Evolutionary conservation across 208 protist genomes (phyloP), one percentile per base, ranked within the genome.

Genomic region (Leishmania guyanensis): DNA sequence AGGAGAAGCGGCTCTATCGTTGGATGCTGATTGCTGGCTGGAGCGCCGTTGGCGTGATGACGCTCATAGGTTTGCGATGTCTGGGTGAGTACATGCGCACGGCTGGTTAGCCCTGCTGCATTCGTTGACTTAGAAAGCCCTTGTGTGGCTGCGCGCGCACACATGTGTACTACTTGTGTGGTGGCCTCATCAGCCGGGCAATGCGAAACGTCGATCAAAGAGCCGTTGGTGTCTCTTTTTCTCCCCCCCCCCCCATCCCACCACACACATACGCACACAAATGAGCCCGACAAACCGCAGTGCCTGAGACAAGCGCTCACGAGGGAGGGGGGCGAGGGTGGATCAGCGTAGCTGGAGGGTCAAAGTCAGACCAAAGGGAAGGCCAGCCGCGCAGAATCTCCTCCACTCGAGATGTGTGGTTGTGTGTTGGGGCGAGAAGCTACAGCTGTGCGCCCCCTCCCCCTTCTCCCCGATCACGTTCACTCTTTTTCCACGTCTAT

Each of bases 61-160:
- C 69, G 10, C 80, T 78, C 16, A 69, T 79, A 5, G 82, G 81
- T 9, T 43, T 80, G 58, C 77, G 64, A 0, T 46, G 56, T 17
- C 75, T 84, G 5, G 76, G 72, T 0, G 58, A 65, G 20, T 84
- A 86, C 84, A 93, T 91, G 90, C 90, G 84, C 54, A 88, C 79
- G 0, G 81, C 68, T n/a, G 86, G 83, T 4, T 89, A 68, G 83
- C 39, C 12, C 22, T 10, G 53, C 51, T 51, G 39, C 62, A 71
- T 5, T 17, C 65, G 46, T 16, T 65, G 39, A 22, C 22, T 74
- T 70, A 58, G 68, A 17, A 17, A 53, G 26, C 22, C 10, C 33
- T 33, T 73, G 43, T 51, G 20, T 54, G 22, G 12, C 22, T 17
- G 68, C 20, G 68, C 20, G 39, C 12, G 68, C 53, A 46, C 26